Evolutionary conservation across 1,284 basidiomycete genomes (phyloP).

Genomic region (Tranzscheliella williamsii): DNA sequence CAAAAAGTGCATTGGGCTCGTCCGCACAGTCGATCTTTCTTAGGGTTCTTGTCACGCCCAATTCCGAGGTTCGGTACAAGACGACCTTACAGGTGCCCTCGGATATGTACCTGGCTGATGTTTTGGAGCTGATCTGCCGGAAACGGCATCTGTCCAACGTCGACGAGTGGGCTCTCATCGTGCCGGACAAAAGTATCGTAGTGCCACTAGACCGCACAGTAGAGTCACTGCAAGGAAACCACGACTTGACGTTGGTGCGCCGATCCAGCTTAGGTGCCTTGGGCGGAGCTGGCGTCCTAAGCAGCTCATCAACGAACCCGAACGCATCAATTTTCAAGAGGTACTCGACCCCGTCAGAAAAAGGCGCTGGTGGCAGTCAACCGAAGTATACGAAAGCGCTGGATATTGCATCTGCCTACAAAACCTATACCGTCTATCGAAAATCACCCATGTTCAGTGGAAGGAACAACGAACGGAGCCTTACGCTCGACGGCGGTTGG

Average conservation of each 20-base stretch:
- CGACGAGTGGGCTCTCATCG: conserved; percentile 55
- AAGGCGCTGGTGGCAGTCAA: conserved; percentile 63
- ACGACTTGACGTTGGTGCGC: conserved; percentile 81
- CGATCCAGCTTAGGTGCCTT: conserved; percentile 59
- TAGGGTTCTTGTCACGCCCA: conserved; percentile 51
- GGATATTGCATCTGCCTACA: conserved; percentile 68
- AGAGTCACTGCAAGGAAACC: conserved; percentile 82
- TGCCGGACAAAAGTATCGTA: conserved; percentile 66
- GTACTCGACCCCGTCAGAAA: conserved; percentile 71
- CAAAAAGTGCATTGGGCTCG: conserved; percentile 31
- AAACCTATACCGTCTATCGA: conserved; percentile 88
- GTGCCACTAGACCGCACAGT: conserved; percentile 95
- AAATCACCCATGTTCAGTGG: conserved; percentile 82
- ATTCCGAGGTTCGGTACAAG: conserved; percentile 51
- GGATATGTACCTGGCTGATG: conserved; percentile 97
- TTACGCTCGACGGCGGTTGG: conserved; percentile 94
- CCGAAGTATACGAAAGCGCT: conserved; percentile 59
- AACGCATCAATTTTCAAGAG: conserved; percentile 68
- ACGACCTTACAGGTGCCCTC: conserved; percentile 63
- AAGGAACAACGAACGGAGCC: conserved; percentile 77
- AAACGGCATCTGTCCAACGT: conserved; percentile 48
- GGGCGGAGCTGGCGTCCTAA: conserved; percentile 61
- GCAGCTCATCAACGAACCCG: conserved; percentile 73
- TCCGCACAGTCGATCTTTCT: conserved; percentile 47
- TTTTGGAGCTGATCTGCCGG: conserved; percentile 69